Conservation (phyloP, 2,329 filamentous ascomycete species). For the Lasiodiplodia sp. region DNA sequence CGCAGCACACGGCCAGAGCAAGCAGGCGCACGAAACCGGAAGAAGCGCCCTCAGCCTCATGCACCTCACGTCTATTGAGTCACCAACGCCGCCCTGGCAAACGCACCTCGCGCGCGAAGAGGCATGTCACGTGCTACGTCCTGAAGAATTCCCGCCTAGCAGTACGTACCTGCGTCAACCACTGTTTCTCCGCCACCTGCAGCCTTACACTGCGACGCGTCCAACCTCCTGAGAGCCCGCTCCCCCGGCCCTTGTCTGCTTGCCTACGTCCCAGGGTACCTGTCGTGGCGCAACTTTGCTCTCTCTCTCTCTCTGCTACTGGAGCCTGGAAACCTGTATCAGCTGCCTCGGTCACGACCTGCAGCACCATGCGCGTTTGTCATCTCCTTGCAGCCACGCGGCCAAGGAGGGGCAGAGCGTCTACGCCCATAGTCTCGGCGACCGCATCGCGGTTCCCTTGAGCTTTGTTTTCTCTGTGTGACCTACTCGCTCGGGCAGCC, state of each 20-base stretch:
- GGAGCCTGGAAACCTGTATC: background rate
- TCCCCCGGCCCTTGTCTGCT: background rate
- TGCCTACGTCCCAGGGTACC: background rate
- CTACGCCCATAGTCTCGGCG: background rate
- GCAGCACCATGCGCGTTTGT: background rate
- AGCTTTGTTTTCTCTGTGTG: slow-evolving; percentile 19
- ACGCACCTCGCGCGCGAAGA: slow-evolving; percentile 1
- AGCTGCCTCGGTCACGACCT: background rate
- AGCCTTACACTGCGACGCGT: slow-evolving; percentile 19
- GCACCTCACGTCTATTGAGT: slow-evolving; percentile 23
- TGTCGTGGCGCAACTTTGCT: background rate
- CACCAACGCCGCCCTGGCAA: slow-evolving; percentile 13
- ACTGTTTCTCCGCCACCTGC: slow-evolving; percentile 24
- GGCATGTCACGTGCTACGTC: slow-evolving; percentile 4
- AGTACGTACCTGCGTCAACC: slow-evolving; percentile 21
- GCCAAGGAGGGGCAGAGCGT: background rate
- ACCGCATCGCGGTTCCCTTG: background rate
- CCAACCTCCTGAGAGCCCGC: background rate
- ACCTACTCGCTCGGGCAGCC: slow-evolving; percentile 9
- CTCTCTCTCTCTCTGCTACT: background rate
- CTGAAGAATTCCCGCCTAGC: slow-evolving; percentile 16
- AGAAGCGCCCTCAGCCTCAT: slow-evolving; percentile 30
- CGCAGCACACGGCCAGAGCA: slow-evolving; percentile 20
- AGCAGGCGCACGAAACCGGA: slow-evolving; percentile 25
- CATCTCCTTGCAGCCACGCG: background rate